Evolutionary conservation across 106 monocot species (phyloP).

Genomic region (Chionographis japonica): DNA sequence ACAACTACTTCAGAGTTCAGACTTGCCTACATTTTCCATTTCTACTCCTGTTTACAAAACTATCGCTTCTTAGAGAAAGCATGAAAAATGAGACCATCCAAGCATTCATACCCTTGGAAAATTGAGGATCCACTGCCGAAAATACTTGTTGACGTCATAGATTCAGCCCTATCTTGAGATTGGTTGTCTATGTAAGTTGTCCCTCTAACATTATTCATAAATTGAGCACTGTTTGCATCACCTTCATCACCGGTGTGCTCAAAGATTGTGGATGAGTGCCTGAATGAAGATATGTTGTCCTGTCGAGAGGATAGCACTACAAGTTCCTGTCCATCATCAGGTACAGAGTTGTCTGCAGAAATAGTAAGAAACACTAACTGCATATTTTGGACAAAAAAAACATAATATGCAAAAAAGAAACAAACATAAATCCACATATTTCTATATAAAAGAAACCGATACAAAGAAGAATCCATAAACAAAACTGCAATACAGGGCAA

Average conservation of each 20-base stretch:
- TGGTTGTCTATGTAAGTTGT: conserved; percentile 26
- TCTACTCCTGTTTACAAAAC: neutral
- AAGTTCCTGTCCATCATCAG: conserved; percentile 40
- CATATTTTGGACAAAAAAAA: neutral
- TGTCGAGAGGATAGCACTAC: conserved; percentile 23
- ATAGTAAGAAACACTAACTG: neutral
- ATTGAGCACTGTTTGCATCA: conserved; percentile 17
- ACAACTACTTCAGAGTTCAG: too few relatives aligned
- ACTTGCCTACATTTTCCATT: neutral
- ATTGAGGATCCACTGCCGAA: conserved; percentile 61
- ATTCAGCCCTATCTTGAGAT: conserved; percentile 26
- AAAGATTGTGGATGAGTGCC: conserved; percentile 8
- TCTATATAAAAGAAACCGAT: neutral
- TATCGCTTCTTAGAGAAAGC: neutral
- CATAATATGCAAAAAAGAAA: neutral
- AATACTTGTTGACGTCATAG: conserved; percentile 26
- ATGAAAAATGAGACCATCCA: neutral
- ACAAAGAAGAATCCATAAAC: neutral
- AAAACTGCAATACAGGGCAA: neutral
- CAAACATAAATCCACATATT: neutral
- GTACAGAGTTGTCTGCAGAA: conserved; percentile 17
- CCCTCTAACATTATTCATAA: conserved; percentile 4
- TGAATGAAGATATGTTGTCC: conserved; percentile 5
- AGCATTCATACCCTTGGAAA: conserved; percentile 57
- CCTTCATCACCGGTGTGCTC: conserved; percentile 8